These are phyloP conservation scores for Claviceps spartinae DNA, from an alignment of 2,329 filamentous ascomycete genomes.

Conservation along the genomic window DNA sequence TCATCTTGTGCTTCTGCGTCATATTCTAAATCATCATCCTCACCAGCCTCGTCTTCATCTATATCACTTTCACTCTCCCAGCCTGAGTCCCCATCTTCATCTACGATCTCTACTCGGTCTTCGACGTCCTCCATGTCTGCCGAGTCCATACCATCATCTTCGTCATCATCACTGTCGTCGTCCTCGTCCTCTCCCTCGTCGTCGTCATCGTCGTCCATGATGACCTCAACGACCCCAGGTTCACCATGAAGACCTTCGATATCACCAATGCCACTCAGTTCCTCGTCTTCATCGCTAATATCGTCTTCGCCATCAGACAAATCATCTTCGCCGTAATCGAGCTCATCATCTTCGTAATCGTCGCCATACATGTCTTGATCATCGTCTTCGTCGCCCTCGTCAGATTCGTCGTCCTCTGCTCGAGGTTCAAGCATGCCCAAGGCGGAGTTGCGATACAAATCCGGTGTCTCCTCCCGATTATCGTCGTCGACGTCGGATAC, in stretches of 20 bases:
- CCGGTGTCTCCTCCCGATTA: slow-evolving; percentile 84
- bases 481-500: slow-evolving; percentile 70
- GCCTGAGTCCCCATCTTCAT: slow-evolving; percentile 47
- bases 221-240: slow-evolving; percentile 54
- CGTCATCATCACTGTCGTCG: slow-evolving; percentile 45
- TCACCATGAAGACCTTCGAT: slow-evolving; percentile 62
- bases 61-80: slow-evolving; percentile 49
- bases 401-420: slow-evolving; percentile 68
- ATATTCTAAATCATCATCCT: slow-evolving; percentile 39
- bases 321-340: slow-evolving; percentile 79
- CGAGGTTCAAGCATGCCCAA: slow-evolving; percentile 85
- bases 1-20: slow-evolving; percentile 43
- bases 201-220: slow-evolving; percentile 61
- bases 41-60: slow-evolving; percentile 40
- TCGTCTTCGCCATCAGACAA: slow-evolving; percentile 72
- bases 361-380: slow-evolving; percentile 91
- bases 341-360: slow-evolving; percentile 80
- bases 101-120: slow-evolving; percentile 43
- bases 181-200: slow-evolving; percentile 38
- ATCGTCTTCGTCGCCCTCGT: slow-evolving; percentile 57
- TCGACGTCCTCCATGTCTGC: slow-evolving; percentile 39
- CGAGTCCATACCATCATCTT: slow-evolving; percentile 31
- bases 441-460: slow-evolving; percentile 91
- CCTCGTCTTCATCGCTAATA: slow-evolving; percentile 81
- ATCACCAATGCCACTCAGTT: slow-evolving; percentile 68